phyloP scores from a whole-genome alignment of 73 alveolate species.

The Tetrahymena malaccensis region DNA sequence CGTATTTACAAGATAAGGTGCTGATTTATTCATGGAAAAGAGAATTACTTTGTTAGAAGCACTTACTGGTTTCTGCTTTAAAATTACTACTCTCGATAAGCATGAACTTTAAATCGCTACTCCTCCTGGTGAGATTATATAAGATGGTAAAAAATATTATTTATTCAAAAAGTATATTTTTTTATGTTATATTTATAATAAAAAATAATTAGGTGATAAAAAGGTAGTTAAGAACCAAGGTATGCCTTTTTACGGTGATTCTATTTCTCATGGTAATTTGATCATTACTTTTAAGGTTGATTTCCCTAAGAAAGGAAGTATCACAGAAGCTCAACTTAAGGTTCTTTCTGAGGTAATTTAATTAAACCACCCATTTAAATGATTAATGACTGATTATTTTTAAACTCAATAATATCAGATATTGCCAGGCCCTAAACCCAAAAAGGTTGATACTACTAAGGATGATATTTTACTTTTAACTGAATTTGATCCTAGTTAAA shows the following conservation, averaged over 20 bases:
- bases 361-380: not conserved
- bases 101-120: conserved; percentile 51
- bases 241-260: conserved; percentile 29
- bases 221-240: conserved; percentile 22
- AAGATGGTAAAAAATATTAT: conserved; percentile 43
- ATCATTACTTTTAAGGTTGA: conserved; percentile 13
- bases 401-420: not conserved
- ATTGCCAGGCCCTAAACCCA: conserved; percentile 7
- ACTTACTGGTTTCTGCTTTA: conserved; percentile 70
- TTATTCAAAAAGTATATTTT: not conserved
- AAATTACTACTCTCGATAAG: conserved; percentile 76
- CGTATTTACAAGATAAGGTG: conserved; percentile 80
- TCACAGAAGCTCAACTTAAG: not conserved
- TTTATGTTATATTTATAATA: not conserved
- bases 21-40: conserved; percentile 76
- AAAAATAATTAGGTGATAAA: not conserved
- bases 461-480: not conserved
- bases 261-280: conserved; percentile 21
- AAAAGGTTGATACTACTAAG: not conserved
- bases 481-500: conserved; percentile 4
- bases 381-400: not conserved
- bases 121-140: conserved; percentile 81
- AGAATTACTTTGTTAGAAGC: conserved; percentile 81
- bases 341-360: not conserved
- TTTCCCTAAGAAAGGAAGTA: not conserved